Evolutionary conservation across 257 asterid species (phyloP), one percentile per base, ranked within the genome.

Genomic region (Nicotiana tomentosiformis): DNA sequence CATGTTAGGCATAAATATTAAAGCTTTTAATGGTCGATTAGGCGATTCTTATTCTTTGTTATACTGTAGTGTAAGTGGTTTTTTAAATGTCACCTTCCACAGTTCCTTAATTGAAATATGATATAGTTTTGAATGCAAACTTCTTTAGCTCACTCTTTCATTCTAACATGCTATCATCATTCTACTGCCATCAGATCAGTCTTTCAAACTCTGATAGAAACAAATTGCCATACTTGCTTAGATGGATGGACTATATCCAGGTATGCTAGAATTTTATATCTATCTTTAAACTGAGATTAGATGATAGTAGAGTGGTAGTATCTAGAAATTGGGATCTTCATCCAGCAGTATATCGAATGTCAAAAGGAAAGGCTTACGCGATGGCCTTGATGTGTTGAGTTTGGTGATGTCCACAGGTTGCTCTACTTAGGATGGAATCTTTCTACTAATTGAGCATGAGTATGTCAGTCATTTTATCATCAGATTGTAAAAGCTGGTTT

Each of bases 191-290:
- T 69, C 90, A 96, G 99, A 67, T 83, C 87, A 88, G 91, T 83
- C 91, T 91, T 82, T 88, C 97, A 43, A 84, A 86, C 62, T 82
- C 90, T 10, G 96, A 92, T 67, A 87, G 84, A 89, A 90, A 84
- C 66, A 92, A 89, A 65, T 81, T 94, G 81, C 97, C 97, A 51
- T 95, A 94, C 86, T 83, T 96, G 87, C 77, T 91, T 84, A 92
- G 98, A 88, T 93, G 98, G 98, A 84, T 88, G 87, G 96, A 89
- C 83, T 93, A 95, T 88, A 90, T 96, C 84, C 99, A 94, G 98
- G 98, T 94, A 84, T 84, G 70, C 43, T n/a, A 26, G 14, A 65
- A 23, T 82, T 77, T 43, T 72, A 20, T 39, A 26, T 76, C 64
- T 35, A 17, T 14, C 35, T 49, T 81, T 15, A 61, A 9, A 43